Evolutionary conservation across 345 rosid species (phyloP), one percentile per base, ranked within the genome.

Genomic region (Carallia brachiata): DNA sequence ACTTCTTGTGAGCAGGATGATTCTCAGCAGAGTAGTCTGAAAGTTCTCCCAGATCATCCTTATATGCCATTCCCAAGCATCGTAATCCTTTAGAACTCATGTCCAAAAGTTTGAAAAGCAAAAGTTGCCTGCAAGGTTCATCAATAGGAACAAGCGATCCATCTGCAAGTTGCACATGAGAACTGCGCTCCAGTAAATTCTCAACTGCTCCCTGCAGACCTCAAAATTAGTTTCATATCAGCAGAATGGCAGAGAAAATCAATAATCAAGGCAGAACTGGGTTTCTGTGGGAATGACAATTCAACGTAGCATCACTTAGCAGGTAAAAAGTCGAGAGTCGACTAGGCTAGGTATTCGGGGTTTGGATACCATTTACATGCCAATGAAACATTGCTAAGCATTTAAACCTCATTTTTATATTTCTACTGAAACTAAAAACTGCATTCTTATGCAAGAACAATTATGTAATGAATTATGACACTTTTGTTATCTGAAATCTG

Each of bases 81-180:
- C 96, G 85, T 74, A 91, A 64, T 59, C 96, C 96, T 71, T 88
- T 91, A 19, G 96, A 88, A 79, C 92, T 87, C 97, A 91, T 91
- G 65, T 87, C 90, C 65, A 78, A 58, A 67, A 81, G 91, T 80
- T 72, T 87, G 75, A 75, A 80, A 55, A 85, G 87, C 77, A 93
- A 73, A 4, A 85, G 79, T 71, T 87, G 89, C 87, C 84, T 76
- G 70, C 90, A 85, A 69, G 89, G 70, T 78, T 89, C 94, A 79
- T 91, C 97, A 67, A 91, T 72, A 48, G 88, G 79, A 23, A 83
- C 86, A 69, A 84, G 74, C 54, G 96, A 83, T 81, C 98, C 96
- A 84, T 90, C 94, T 55, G 97, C 91, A 52, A 93, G 93, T 69
- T 93, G 98, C 36, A 89, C 82, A 6, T 71, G 76, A 19, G 92